Evolutionary conservation across 202 grass and related monocot genomes (phyloP), one percentile per base, ranked within the genome.

Genomic region (Dendrocalamus latiflorus): DNA sequence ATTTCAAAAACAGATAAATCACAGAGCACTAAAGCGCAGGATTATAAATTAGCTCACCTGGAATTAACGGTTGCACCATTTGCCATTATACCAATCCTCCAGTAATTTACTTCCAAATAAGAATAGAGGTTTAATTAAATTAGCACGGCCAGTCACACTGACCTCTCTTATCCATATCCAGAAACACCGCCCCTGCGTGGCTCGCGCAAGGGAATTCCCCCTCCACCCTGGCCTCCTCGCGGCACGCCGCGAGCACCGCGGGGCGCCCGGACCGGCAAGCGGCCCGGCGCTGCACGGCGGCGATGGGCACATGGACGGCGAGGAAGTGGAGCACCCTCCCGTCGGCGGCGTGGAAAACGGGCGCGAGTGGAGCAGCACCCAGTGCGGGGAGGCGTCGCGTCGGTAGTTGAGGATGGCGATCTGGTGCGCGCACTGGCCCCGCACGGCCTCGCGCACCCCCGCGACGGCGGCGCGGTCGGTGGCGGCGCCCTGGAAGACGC

Each of bases 401-500:
- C 89, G 74, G 70, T 99, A 94, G 83, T 99, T 99, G 74, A 93
- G 83, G 73, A 99, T 59, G 6, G 58, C 76, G 28, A 77, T 71
- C 85, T 99, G 91, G 56, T 95, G 72, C 33, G 87, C 15, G 36
- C 81, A 81, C 85, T 88, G 90, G 0, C 72, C 75, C 8, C 93
- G 85, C 12, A 99, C 78, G 58, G 93, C 96, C 86, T 99, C 91
- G 6, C 93, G 87, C 3, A 99, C 73, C 16, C 83, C 86, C 0
- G 87, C 79, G 3, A 95, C 81, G 6, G 96, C 83, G 79, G 80
- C 84, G 37, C 96, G 83, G 72, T 86, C 85, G 68, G 96, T 99
- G 43, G 86, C 89, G 15, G 91, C 81, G 70, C 96, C 96, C 85
- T 99, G 96, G 86, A 99, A 96, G 74, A 99, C 37, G 47, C 91